phyloP scores from a whole-genome alignment of 306 rosid genomes.

The Ormosia semicastrata region DNA sequence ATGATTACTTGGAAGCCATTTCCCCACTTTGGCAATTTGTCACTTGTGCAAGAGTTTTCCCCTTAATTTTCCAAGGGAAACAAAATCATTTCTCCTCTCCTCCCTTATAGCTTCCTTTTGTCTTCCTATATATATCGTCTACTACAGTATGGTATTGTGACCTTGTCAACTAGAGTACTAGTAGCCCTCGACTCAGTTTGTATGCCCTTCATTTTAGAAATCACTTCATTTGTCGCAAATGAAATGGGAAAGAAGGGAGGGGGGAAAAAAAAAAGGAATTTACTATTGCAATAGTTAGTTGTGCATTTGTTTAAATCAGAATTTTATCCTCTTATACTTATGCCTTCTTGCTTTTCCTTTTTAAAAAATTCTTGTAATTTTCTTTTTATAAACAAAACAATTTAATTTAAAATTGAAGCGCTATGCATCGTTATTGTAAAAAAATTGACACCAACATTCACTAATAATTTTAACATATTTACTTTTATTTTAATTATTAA shows the following conservation, averaged over 20 bases:
- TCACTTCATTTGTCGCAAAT: slow-evolving; percentile 25
- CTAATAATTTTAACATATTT: too few relatives aligned
- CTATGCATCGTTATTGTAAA: too few relatives aligned
- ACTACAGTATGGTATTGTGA: slow-evolving; percentile 9
- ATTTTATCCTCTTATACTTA: background rate
- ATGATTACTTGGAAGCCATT: slow-evolving; percentile 27
- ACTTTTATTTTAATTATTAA: too few relatives aligned
- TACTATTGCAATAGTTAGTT: slow-evolving; percentile 24
- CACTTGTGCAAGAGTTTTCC: slow-evolving; percentile 19
- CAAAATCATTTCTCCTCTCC: slow-evolving; percentile 4
- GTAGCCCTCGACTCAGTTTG: background rate
- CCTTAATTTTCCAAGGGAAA: slow-evolving; percentile 30
- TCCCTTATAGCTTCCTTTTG: slow-evolving; percentile 4
- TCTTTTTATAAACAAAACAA: background rate
- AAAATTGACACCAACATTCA: too few relatives aligned
- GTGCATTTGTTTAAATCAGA: slow-evolving; percentile 29
- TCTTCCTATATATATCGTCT: background rate
- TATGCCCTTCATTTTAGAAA: slow-evolving; percentile 25
- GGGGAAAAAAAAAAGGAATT: background rate
- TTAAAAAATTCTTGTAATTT: too few relatives aligned
- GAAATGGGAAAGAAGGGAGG: slow-evolving; percentile 3
- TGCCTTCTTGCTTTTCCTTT: background rate
- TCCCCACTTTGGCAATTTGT: slow-evolving; percentile 8
- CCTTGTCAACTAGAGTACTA: background rate
- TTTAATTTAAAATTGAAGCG: too few relatives aligned